Evolutionary conservation across 208 protist species (phyloP), one percentile per base, ranked within the genome.

Genomic region (Leishmania gerbilli): DNA sequence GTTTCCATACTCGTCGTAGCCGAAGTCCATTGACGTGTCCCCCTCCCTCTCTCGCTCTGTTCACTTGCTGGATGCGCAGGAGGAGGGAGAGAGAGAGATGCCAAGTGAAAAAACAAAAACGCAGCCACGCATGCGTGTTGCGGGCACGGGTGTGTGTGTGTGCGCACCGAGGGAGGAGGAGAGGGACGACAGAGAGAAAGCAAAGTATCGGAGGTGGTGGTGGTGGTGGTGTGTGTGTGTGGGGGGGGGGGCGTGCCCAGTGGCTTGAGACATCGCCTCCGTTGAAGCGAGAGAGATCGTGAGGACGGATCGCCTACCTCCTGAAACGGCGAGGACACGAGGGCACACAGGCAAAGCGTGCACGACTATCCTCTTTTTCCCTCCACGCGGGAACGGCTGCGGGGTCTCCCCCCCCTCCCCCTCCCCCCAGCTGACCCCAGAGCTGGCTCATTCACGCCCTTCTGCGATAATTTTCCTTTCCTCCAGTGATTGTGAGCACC

Each of bases 1-100:
- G 58, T 93, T 90, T 15, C 92, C 90, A 55, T 89, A 74, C 74
- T 93, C 92, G 83, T 96, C 90, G 84, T 95, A 96, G 15, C 92
- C 91, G 67, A 91, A 96, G 74, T 96, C 79, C 92, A 96, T 96
- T 34, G 53, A 21, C 3, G 56, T 42, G 45, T 49, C 40, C n/a
- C 53, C 71, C 21, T 24, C 53, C 71, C 21, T 24, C 27, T 31
- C 27, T 27, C 31, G 2, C 19, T 27, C 6, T 13, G 34, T 76
- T 40, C 7, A 31, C 34, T 13, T 74, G 47, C 65, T 27, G 34
- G 8, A 42, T 7, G 34, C 6, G 37, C 37, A 71, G 31, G 65
- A 24, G 40, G 13, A 42, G 65, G 0, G 2, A 45, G 27, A 11
- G 31, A 27, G 34, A 7, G 19, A 47, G 40, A 47, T 7, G 65